Evolutionary conservation across 768 basidiomycete species (phyloP).

Genomic region (Phylloporus sp.): DNA sequence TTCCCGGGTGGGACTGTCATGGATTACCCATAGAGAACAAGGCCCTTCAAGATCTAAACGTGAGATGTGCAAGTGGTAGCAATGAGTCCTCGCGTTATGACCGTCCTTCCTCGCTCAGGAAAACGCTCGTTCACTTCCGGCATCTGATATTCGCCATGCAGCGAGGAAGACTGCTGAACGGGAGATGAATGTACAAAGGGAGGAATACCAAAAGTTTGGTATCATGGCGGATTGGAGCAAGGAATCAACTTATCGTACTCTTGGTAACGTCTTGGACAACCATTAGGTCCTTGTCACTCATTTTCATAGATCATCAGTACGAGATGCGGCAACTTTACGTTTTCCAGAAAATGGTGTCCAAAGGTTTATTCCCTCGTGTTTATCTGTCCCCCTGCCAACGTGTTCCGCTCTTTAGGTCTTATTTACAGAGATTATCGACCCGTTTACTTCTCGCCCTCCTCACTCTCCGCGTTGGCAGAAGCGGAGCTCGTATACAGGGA

Average conservation of each 20-base stretch:
- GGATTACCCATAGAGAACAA: slow-evolving; percentile 97
- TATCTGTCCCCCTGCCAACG: neutral
- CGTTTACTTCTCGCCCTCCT: slow-evolving; percentile 93
- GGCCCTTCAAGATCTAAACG: slow-evolving; percentile 72
- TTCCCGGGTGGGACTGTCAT: slow-evolving; percentile 98
- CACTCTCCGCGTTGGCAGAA: slow-evolving; percentile 90
- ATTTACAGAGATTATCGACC: slow-evolving; percentile 87
- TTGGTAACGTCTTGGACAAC: slow-evolving; percentile 50
- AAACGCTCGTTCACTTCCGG: slow-evolving; percentile 53
- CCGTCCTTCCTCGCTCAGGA: slow-evolving; percentile 35
- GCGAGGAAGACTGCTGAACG: slow-evolving; percentile 70
- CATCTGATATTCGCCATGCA: slow-evolving; percentile 60
- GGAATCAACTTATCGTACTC: slow-evolving; percentile 73
- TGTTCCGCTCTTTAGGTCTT: slow-evolving; percentile 45
- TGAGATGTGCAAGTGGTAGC: slow-evolving; percentile 22
- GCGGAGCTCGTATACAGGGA: slow-evolving; percentile 91
- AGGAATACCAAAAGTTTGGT: slow-evolving; percentile 76
- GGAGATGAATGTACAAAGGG: slow-evolving; percentile 71
- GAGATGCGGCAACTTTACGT: slow-evolving; percentile 84
- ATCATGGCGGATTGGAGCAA: slow-evolving; percentile 90
- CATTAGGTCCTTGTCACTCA: neutral
- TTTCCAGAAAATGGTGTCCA: slow-evolving; percentile 85
- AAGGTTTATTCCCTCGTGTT: slow-evolving; percentile 43
- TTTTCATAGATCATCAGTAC: slow-evolving; percentile 67
- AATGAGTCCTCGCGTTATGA: neutral